Percentiles rank a stretch among this genome's conserved stretches.
Conservation (phyloP, 257 asterid species). For the Anisodus tanguticus region DNA sequence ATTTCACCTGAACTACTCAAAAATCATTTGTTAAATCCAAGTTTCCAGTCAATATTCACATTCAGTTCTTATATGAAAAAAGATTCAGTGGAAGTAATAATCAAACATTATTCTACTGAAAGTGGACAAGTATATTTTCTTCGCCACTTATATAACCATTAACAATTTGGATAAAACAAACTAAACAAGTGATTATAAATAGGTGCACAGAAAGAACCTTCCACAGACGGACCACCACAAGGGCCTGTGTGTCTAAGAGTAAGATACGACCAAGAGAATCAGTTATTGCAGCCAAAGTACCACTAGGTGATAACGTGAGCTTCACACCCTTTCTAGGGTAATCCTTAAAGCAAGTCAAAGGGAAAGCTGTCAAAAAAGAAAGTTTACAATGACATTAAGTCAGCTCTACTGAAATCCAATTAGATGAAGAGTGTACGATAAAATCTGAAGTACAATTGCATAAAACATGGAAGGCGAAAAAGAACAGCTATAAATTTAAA, state of each 20-base stretch:
- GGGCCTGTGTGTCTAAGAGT: conserved; percentile 94
- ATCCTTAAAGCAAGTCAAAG: conserved; percentile 92
- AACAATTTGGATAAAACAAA: neutral
- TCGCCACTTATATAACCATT: neutral
- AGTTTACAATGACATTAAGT: conserved; percentile 29
- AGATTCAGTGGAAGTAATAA: conserved; percentile 22
- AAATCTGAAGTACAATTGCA: conserved; percentile 22
- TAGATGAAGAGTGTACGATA: neutral
- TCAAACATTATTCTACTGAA: neutral
- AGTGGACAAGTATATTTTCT: conserved; percentile 2
- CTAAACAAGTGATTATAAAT: neutral
- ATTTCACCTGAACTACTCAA: conserved; percentile 1
- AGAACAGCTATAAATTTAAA: neutral
- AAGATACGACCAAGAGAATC: conserved; percentile 98
- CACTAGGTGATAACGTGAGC: conserved; percentile 91
- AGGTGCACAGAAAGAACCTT: conserved; percentile 55
- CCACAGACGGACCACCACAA: conserved; percentile 94
- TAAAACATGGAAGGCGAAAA: conserved; percentile 3
- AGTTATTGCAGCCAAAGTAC: conserved; percentile 94
- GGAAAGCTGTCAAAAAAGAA: conserved; percentile 67
- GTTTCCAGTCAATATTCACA: neutral
- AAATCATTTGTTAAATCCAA: neutral
- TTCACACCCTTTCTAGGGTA: conserved; percentile 95
- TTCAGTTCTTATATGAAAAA: neutral
- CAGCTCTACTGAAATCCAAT: conserved; percentile 28